These are phyloP conservation scores for Sclerotinia trifoliorum DNA, from an alignment of 2,329 filamentous ascomycete genomes.

Conservation along the genomic window DNA sequence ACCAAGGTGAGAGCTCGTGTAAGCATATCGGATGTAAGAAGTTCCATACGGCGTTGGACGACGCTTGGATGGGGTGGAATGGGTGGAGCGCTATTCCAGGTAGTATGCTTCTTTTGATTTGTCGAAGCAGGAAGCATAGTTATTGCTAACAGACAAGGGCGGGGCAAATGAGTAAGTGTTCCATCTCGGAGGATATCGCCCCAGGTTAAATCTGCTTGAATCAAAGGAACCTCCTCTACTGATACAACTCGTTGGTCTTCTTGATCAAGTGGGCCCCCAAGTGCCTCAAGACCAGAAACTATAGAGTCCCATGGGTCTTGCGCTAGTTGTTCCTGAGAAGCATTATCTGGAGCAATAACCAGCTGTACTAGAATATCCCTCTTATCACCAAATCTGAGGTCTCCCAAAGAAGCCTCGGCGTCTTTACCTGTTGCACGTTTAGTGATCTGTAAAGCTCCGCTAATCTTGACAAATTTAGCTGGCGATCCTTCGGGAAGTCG, in stretches of 20 bases:
- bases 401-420: conserved; percentile 87
- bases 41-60: conserved; percentile 94
- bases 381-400: conserved; percentile 94
- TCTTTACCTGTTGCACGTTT: conserved; percentile 94
- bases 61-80: conserved; percentile 95
- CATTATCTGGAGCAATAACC: conserved; percentile 83
- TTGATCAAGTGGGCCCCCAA: conserved; percentile 81
- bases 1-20: conserved; percentile 88
- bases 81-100: conserved; percentile 66
- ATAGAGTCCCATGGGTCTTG: conserved; percentile 98
- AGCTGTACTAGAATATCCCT: conserved; percentile 89
- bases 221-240: conserved; percentile 90
- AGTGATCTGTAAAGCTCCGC: conserved; percentile 90
- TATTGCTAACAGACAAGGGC: conserved; percentile 88
- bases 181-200: conserved; percentile 91
- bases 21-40: conserved; percentile 97
- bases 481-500: conserved; percentile 93
- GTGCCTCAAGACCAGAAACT: conserved; percentile 88
- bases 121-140: conserved; percentile 77
- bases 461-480: conserved; percentile 98
- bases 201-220: conserved; percentile 92
- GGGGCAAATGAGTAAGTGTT: conserved; percentile 77
- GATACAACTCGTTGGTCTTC: conserved; percentile 82
- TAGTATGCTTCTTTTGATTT: conserved; percentile 60
- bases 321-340: conserved; percentile 74